A percentile compares a stretch with the other conserved stretches of the same genome.
Evolutionary conservation across 805 yeast species (phyloP).

Genomic region (Candida bentonensis): DNA sequence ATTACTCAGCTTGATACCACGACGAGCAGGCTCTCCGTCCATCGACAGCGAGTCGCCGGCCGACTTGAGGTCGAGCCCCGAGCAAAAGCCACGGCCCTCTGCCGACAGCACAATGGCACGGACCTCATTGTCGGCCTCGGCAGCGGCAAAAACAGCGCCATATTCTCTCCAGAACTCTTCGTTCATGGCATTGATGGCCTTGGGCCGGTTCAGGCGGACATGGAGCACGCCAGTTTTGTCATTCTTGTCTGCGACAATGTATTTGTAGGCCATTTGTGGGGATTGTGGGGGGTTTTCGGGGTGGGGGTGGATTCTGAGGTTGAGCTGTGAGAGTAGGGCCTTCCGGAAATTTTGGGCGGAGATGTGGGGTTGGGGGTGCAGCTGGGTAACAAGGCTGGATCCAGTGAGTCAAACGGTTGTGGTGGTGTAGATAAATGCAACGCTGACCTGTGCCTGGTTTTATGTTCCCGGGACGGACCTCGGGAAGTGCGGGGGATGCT

Average conservation of each 20-base stretch:
- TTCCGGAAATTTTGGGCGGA: too few species aligned
- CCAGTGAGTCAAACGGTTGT: too few species aligned
- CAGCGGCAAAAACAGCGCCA: conserved; percentile 29
- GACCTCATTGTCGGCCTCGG: conserved; percentile 32
- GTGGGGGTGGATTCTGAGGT: too few species aligned
- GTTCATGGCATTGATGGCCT: conserved; percentile 43
- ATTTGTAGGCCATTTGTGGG: neutral
- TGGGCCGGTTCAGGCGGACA: conserved; percentile 49
- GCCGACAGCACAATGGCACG: conserved; percentile 46
- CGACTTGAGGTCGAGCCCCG: conserved; percentile 47
- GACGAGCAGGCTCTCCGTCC: conserved; percentile 15
- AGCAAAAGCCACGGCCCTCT: conserved; percentile 40
- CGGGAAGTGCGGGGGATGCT: too few species aligned
- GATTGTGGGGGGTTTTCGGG: too few species aligned
- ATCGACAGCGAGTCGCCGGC: conserved; percentile 10
- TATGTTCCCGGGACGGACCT: too few species aligned
- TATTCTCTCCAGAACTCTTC: conserved; percentile 44
- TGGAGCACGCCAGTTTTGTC: conserved; percentile 37
- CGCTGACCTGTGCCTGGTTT: too few species aligned
- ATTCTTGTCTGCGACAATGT: conserved; percentile 6
- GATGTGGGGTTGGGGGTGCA: too few species aligned
- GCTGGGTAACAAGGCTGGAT: too few species aligned
- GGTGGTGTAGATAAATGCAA: too few species aligned
- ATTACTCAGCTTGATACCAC: conserved; percentile 19
- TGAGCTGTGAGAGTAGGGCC: too few species aligned